Conservation (phyloP, 192 early-diverging fungal genomes). For the Linnemannia hyalina region DNA sequence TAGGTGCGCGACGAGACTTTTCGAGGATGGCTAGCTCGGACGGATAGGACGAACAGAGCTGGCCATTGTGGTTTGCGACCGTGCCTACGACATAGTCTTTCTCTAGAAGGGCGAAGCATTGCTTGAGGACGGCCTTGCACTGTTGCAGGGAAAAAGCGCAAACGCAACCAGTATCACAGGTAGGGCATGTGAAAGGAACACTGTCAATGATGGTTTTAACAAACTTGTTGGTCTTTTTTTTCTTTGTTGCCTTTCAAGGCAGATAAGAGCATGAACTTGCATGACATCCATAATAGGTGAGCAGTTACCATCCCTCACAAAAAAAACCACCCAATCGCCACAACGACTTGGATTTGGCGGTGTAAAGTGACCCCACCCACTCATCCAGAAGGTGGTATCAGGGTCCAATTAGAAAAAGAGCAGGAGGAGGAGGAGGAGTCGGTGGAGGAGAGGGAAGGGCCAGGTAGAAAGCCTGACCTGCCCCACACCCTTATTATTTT, state of each 20-base stretch:
- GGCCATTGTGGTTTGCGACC: slow-evolving; percentile 51
- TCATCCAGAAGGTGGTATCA: not conserved
- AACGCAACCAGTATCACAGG: not conserved
- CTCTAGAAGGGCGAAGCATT: slow-evolving; percentile 47
- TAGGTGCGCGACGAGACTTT: not conserved
- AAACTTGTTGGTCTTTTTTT: not conserved
- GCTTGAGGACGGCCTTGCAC: slow-evolving; percentile 53
- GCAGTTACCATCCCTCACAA: not conserved
- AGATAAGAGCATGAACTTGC: not conserved
- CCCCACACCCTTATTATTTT: not conserved
- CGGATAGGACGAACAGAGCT: slow-evolving; percentile 50
- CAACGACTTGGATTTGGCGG: not conserved
- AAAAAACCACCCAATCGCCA: slow-evolving; percentile 10
- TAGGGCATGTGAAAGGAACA: not conserved
- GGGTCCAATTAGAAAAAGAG: slow-evolving; percentile 14
- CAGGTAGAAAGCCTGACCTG: not conserved
- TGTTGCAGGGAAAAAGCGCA: not conserved
- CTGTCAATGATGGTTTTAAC: not conserved
- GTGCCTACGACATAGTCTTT: slow-evolving; percentile 51
- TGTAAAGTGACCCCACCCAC: slow-evolving; percentile 3
- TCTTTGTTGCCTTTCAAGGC: not conserved
- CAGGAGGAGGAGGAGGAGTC: not conserved
- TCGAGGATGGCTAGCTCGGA: slow-evolving; percentile 50
- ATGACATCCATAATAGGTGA: not conserved
- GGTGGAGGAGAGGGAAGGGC: not conserved